Conservation (phyloP, 768 basidiomycete genomes). For the Lepiota brunneoincarnata region DNA sequence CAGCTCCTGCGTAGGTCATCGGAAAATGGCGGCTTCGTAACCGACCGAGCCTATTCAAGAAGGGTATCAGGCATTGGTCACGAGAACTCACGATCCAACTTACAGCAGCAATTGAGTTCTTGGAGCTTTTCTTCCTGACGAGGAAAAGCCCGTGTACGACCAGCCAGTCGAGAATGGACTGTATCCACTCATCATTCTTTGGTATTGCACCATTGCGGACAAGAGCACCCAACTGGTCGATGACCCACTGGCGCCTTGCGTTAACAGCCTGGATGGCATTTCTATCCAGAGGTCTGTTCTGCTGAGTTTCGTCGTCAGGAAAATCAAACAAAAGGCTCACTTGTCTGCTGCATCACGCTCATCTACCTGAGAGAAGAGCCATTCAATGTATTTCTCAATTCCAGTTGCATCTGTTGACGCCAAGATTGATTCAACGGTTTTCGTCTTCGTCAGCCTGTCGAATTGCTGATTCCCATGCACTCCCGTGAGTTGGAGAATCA, state of each 20-base stretch:
- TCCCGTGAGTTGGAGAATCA: constrained; percentile 84
- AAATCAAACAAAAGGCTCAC: constrained; percentile 30
- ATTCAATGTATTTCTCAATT: constrained; percentile 72
- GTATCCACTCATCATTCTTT: constrained; percentile 78
- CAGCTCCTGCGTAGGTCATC: constrained; percentile 67
- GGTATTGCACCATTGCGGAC: constrained; percentile 78
- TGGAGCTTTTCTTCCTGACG: constrained; percentile 69
- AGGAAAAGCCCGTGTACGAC: constrained; percentile 78
- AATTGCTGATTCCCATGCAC: constrained; percentile 84
- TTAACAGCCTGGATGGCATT: constrained; percentile 43
- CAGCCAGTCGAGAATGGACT: constrained; percentile 76
- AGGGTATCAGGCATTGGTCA: background rate
- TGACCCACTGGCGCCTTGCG: constrained; percentile 72
- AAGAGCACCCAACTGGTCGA: constrained; percentile 80
- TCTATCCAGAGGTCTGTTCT: constrained; percentile 36
- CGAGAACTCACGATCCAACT: constrained; percentile 22
- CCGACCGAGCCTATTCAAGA: constrained; percentile 49
- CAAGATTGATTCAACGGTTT: constrained; percentile 85
- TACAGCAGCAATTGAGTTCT: constrained; percentile 58
- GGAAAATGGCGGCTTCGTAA: constrained; percentile 69
- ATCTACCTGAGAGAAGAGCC: constrained; percentile 65
- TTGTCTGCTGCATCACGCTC: constrained; percentile 31
- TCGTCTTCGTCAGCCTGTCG: constrained; percentile 89
- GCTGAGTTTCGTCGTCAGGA: background rate
- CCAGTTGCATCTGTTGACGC: constrained; percentile 70